Percentiles rank a stretch among this genome's conserved stretches.
Conservation (phyloP, 495 filamentous ascomycete genomes). For the Penicilliopsis zonata region DNA sequence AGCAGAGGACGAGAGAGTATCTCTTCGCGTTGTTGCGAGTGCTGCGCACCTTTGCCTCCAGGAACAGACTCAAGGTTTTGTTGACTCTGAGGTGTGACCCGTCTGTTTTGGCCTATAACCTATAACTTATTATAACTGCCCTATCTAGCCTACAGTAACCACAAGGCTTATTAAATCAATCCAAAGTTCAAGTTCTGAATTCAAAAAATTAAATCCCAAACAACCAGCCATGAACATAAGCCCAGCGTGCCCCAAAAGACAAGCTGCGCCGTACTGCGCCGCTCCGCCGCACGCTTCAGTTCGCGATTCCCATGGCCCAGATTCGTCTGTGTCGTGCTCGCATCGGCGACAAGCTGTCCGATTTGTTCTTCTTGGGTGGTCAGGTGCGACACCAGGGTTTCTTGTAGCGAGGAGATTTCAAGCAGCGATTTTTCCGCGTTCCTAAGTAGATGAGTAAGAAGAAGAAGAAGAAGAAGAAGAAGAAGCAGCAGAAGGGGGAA, state of each 20-base stretch:
- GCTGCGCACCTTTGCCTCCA: no score
- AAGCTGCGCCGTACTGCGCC: conserved; percentile 70
- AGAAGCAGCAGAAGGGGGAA: no score
- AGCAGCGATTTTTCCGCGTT: conserved; percentile 82
- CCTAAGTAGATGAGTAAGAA: conserved; percentile 26
- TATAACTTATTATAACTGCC: no score
- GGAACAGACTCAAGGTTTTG: no score
- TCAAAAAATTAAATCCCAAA: conserved; percentile 91
- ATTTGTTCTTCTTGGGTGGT: conserved; percentile 77
- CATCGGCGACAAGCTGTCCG: conserved; percentile 78
- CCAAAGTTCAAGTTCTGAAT: conserved; percentile 1
- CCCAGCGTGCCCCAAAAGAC: conserved; percentile 82
- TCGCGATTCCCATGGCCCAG: conserved; percentile 83
- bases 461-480: conserved; percentile 3
- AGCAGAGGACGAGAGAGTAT: no score
- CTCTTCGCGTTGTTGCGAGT: no score
- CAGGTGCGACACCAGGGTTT: conserved; percentile 74
- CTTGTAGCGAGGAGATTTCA: conserved; percentile 89
- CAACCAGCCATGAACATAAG: conserved; percentile 66
- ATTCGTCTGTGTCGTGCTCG: conserved; percentile 67
- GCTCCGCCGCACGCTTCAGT: conserved; percentile 71
- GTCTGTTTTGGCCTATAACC: no score
- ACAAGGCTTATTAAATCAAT: no score
- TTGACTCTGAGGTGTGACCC: no score
- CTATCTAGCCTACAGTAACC: no score